Base-by-base conservation (phyloP, 192 early-diverging fungal species). In the Coemansia sp. region DNA sequence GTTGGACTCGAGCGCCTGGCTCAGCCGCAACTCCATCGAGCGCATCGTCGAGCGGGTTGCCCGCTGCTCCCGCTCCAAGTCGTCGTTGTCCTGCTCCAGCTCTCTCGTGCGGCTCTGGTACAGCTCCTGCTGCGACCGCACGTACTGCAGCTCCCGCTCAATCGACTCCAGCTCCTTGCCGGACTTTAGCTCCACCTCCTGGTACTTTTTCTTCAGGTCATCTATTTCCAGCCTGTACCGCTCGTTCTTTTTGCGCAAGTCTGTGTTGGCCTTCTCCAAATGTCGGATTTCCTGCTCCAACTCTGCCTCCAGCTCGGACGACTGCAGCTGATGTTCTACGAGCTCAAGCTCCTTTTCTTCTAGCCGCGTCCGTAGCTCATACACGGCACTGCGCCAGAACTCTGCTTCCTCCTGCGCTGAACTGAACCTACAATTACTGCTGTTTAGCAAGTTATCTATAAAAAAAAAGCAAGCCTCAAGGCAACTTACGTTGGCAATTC, bases 41-140 rank as follows among this genome's bases (percentile, higher is more conserved):
- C 76, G 68, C 51, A 91, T 48, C 5, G 87, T 84, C 43, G 85
- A 85, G 34, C 80, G 78, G 3, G 85, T 82, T 39, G 85, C 86
- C 53, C 89, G 83, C 71, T 68, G 69, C 53, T 73, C 86, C 38
- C 84, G 79, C 67, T 90, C 89, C 36, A 90, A 56, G 49, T 90
- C 87, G 51, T 90, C 89, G 69, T 87, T 89, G 36, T 89, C 82
- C 63, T 88, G 81, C 66, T 90, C 89, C 12, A 90, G 56, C 52
- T 89, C 87, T 12, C 85, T 79, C 17, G 84, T 86, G 42, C 85
- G 83, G 60, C 87, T 84, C 60, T 82, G 79, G 63, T 85, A 90
- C 53, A 69, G 81, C 48, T 88, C 85, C 20, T 85, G 81, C 51
- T 86, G 82, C 36, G 81, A 80, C 66, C 84, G 80, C 36, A 90